These are phyloP conservation scores for Rosa chinensis DNA, from an alignment of 306 rosid genomes.

Conservation along the genomic window DNA sequence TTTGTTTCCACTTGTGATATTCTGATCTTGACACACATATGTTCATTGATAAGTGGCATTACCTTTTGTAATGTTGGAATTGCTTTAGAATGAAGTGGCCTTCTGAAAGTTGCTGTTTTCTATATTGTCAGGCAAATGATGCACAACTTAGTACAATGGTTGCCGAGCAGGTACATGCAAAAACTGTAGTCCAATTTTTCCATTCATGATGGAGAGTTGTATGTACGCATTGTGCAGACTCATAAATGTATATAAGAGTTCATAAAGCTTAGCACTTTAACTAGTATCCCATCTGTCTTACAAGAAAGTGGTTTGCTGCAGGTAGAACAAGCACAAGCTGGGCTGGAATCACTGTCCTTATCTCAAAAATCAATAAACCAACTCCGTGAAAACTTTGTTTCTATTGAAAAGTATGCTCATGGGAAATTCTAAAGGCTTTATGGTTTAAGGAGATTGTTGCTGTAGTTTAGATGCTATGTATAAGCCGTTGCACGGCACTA, in stretches of 20 bases:
- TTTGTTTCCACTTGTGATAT: not conserved
- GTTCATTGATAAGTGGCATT: not conserved
- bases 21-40: not conserved
- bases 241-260: conserved; percentile 23
- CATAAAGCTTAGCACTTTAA: not conserved
- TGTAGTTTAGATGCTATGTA: conserved; percentile 8
- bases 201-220: not conserved
- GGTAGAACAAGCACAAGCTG: conserved; percentile 93
- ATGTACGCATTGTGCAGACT: not conserved
- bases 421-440: conserved; percentile 24
- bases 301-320: conserved; percentile 37
- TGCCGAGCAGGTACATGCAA: conserved; percentile 71
- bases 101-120: conserved; percentile 25
- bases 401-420: conserved; percentile 83
- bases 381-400: conserved; percentile 82
- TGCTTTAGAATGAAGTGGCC: not conserved
- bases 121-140: conserved; percentile 81
- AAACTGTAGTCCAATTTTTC: not conserved
- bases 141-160: conserved; percentile 99
- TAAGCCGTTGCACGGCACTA: not conserved
- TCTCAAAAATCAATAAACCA: conserved; percentile 68
- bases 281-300: conserved; percentile 24
- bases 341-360: conserved; percentile 72
- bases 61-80: conserved; percentile 7
- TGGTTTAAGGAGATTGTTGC: conserved; percentile 8